Base-by-base conservation (phyloP, 305 asterid species). In the Fraxinus floribunda region DNA sequence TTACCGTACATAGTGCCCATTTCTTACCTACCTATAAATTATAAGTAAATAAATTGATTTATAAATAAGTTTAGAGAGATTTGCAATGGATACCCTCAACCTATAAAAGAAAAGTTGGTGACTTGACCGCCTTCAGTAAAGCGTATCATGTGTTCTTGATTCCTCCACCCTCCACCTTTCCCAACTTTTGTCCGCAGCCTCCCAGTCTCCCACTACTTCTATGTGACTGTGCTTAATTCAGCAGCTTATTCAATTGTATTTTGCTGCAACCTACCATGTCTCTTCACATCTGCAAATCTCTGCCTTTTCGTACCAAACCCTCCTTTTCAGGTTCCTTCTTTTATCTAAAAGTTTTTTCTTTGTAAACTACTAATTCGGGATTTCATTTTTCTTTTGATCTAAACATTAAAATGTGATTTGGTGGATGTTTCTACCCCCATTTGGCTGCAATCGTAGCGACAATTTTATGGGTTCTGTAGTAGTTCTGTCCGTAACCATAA, bases 281-380 rank as follows among this genome's bases (percentile, higher is more conserved):
- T 84, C 86, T 89, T 77, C 87, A 77, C 32, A 66, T 84, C 83
- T 82, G 83, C 57, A 38, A 18, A 74, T 39, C 79, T 66, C 79
- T 49, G 1, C 83, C 68, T 16, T 62, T 76, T 66, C 73, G 76
- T 73, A 62, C 75, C 24, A 82, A 78, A 3, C 75, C 86, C 26
- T 74, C 85, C 15, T 57, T 76, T 79, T 84, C 90, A 78, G 90
- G 90, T 89, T 68, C 74, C 18, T 24, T 68, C 38, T 13, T 30
- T 29, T 7, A 1, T 34, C 10, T 10, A 2, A 11, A 20, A 26
- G 34, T 0, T 26, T 68, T 68, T 68, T 68, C 75, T 29, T 10
- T 10, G 16, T 20, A 10, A 7, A 20, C 29, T 30, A 4, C 29
- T 30, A 2, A 32, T 39, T 41, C 29, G 20, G 74, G 30, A 35